Evolutionary conservation across 495 filamentous ascomycete genomes (phyloP).

Genomic region (Patellaria atrata): DNA sequence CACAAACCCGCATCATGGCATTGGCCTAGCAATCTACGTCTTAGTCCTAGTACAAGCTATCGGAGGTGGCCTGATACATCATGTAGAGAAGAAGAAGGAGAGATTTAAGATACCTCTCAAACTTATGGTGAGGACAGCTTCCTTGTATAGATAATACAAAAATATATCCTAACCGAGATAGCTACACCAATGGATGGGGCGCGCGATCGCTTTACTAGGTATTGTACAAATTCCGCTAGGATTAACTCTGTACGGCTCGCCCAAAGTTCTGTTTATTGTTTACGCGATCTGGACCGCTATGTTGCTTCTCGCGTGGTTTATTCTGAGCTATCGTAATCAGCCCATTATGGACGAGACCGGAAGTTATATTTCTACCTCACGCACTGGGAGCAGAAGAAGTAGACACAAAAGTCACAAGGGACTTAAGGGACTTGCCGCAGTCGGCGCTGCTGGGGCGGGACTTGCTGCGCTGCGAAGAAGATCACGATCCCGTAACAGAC

Average conservation of each 20-base stretch:
- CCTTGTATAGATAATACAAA: neutral
- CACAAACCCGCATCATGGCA: constrained; percentile 83
- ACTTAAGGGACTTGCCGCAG: constrained; percentile 28
- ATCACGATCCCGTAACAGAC: constrained; percentile 19
- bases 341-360: constrained; percentile 34
- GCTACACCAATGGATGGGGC: constrained; percentile 78
- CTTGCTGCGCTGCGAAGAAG: constrained; percentile 38
- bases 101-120: constrained; percentile 46
- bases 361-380: constrained; percentile 33
- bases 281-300: constrained; percentile 60
- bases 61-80: constrained; percentile 58
- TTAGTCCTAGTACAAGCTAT: constrained; percentile 67
- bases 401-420: constrained; percentile 10
- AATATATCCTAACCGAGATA: constrained; percentile 52
- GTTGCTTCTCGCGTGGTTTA: constrained; percentile 54
- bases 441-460: constrained; percentile 46
- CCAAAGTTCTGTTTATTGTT: constrained; percentile 68
- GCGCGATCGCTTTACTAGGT: constrained; percentile 59
- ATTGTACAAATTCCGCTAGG: constrained; percentile 81
- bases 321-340: constrained; percentile 51
- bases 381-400: constrained; percentile 13
- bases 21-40: constrained; percentile 80
- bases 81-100: constrained; percentile 44
- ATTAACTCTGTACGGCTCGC: constrained; percentile 83
- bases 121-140: constrained; percentile 44